Evolutionary conservation across 2,329 filamentous ascomycete genomes (phyloP), one percentile per base, ranked within the genome.

Genomic region (Thielaviopsis punctulata): DNA sequence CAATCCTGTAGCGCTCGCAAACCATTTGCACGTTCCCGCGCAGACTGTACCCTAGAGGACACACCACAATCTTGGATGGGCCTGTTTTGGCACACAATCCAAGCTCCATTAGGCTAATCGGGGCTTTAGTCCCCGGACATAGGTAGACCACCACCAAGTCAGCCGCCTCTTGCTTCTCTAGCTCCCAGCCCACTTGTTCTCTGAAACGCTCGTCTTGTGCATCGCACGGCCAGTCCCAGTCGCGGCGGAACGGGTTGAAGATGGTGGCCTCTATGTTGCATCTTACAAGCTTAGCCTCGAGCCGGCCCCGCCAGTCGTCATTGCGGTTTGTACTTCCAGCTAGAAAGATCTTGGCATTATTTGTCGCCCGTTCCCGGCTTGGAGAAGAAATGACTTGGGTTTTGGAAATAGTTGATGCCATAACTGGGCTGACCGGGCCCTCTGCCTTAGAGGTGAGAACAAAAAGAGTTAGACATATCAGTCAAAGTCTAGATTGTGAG

Each of bases 111-210:
- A 83, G 62, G 30, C 72, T 78, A 23, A 82, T 68, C 1, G 76
- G 74, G 7, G 76, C 76, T 46, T 67, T 64, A 0, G 74, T 77
- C 2, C 57, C 63, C 1, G 68, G 65, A 45, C 75, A 69, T 52
- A 82, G 77, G 60, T 74, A 78, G 51, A 82, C 66, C 22, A 73
- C 72, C 6, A 82, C 64, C 4, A 82, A 59, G 57, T 73, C 68
- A 0, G 75, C 74, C 1, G 56, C 55, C 13, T 76, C 71, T 56
- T 77, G 72, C 62, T 69, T 75, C 15, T 71, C 66, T 1, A 82
- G 66, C 64, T 84, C 80, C 79, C 80, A 83, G 25, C 69, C 62
- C 0, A 77, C 69, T 60, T 84, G 80, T 39, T 71, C 62, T 8
- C 62, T 62, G 62, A 76, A 82, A 0, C 64, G 68, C 2, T 57